These are phyloP conservation scores for Termitomyces sp. DNA, from an alignment of 768 basidiomycete genomes.

Conservation along the genomic window DNA sequence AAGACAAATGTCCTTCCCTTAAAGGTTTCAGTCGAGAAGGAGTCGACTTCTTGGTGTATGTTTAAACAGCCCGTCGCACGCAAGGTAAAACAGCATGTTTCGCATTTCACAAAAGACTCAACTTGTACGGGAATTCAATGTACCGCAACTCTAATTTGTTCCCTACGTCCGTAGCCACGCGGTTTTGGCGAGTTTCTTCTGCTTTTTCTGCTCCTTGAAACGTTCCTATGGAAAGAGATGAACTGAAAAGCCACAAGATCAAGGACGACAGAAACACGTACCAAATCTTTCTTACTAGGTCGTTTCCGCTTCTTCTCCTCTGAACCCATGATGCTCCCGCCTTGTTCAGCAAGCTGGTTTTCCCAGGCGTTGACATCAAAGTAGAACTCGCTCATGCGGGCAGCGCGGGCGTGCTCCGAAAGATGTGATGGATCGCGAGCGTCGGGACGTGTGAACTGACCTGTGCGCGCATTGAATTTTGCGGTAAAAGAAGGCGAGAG, in stretches of 20 bases:
- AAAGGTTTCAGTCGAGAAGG: too few species aligned
- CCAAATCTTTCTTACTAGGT: slow-evolving; percentile 81
- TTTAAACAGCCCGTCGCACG: too few species aligned
- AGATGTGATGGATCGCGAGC: slow-evolving; percentile 72
- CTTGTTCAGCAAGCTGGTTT: slow-evolving; percentile 52
- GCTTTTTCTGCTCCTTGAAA: slow-evolving; percentile 77
- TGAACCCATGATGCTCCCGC: slow-evolving; percentile 32
- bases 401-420: slow-evolving; percentile 77
- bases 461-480: slow-evolving; percentile 80
- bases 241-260: slow-evolving; percentile 4
- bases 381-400: slow-evolving; percentile 85
- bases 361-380: slow-evolving; percentile 86
- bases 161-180: slow-evolving; percentile 75
- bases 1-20: too few species aligned
- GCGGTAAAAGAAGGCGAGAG: slow-evolving; percentile 52
- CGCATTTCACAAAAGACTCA: background rate
- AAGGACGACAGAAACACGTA: slow-evolving; percentile 30
- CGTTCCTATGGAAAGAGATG: slow-evolving; percentile 52
- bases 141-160: background rate
- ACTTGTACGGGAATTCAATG: background rate
- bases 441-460: slow-evolving; percentile 63
- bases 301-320: slow-evolving; percentile 72
- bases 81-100: too few species aligned
- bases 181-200: slow-evolving; percentile 85
- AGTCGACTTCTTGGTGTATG: too few species aligned